Base-by-base conservation (phyloP, 768 basidiomycete species). In the Russula compacta region DNA sequence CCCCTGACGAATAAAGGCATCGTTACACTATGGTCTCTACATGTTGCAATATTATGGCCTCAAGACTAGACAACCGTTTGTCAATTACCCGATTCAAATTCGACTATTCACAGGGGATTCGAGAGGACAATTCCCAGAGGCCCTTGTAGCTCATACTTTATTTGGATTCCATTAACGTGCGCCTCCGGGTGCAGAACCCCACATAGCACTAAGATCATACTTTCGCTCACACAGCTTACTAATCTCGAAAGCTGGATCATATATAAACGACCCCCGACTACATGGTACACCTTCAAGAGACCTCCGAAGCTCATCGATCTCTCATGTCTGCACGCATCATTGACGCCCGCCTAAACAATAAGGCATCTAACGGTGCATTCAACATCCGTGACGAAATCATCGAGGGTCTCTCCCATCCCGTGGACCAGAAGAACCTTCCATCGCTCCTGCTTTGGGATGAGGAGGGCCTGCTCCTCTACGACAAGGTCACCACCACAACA, bases 371-470 rank as follows among this genome's bases (percentile, higher is more conserved):
- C 47, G 63, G 59, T 44, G 61, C 62, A 33, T 50, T 54, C 56
- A 57, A 68, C 68, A 71, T 83, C 51, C 67, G 73, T 19, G 69
- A 76, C 47, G 71, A 83, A 48, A 77, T 91, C 51, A 54, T 80
- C 44, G 72, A 72, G 29, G 87, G 88, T 17, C 79, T 92, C 8
- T 72, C 72, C 54, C 79, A 76, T 24, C 81, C 85, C 2, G 61
- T 67, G 1, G 81, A 82, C 52, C 71, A 81, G 64, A 87, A 85
- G 71, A 75, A 78, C 32, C 72, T 97, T 21, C 92, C 94, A 6
- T 94, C 92, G 0, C 74, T 91, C 71, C 78, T 94, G 12, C 78
- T 97, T 10, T 98, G 98, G 74, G 84, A 93, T 65, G 88, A 95
- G 68, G 78, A 76, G 21, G 97, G 97, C 0, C 77, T 99, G 56